These are phyloP conservation scores for Deuterostichococcus epilithicus DNA, from an alignment of 139 green algal species.

Conservation along the genomic window DNA sequence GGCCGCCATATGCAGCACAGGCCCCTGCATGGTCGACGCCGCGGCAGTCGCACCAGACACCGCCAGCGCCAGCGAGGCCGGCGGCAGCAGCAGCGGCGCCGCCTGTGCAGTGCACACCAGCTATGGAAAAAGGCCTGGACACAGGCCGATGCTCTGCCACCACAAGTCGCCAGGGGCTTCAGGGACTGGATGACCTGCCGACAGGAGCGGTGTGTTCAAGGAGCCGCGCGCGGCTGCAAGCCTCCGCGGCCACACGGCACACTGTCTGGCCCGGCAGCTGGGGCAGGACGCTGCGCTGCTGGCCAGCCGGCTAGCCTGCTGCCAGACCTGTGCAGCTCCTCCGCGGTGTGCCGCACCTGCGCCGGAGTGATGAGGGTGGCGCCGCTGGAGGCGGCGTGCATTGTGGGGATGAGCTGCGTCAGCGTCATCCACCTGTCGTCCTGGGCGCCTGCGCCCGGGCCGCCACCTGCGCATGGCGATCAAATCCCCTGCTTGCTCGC, in stretches of 20 bases:
- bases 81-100: neutral
- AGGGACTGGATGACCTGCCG: too few species aligned
- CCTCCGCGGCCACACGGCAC: neutral
- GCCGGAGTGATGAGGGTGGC: neutral
- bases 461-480: neutral
- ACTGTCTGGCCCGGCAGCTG: neutral
- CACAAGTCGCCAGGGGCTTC: too few species aligned
- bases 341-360: neutral
- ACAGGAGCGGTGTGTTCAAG: too few species aligned
- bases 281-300: neutral
- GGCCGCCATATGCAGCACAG: too few species aligned
- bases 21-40: too few species aligned
- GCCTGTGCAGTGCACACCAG: neutral
- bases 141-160: too few species aligned
- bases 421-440: slow-evolving; percentile 21
- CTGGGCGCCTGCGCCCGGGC: neutral
- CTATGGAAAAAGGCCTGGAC: too few species aligned
- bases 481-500: neutral
- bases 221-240: neutral
- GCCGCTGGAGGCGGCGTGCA: neutral
- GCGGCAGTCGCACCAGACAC: neutral
- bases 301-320: neutral
- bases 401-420: slow-evolving; percentile 12
- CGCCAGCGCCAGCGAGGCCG: neutral
- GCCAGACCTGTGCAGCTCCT: neutral